phyloP scores from a whole-genome alignment of 2,329 filamentous ascomycete genomes.

The Ilyonectria robusta region DNA sequence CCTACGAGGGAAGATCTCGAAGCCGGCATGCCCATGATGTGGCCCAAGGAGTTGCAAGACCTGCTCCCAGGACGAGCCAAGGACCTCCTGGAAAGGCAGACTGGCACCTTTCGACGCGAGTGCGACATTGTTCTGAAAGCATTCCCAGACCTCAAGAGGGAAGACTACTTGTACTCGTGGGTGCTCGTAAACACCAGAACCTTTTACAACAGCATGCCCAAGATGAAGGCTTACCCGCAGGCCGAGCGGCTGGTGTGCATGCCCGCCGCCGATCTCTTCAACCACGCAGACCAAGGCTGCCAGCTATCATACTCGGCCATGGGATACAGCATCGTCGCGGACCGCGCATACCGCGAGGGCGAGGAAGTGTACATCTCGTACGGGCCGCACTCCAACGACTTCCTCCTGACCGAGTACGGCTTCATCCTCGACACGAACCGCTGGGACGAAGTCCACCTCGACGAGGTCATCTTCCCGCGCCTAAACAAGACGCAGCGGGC shows the following conservation, averaged over 20 bases:
- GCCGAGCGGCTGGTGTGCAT: conserved; percentile 78
- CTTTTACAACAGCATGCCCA: conserved; percentile 69
- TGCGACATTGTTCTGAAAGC: conserved; percentile 53
- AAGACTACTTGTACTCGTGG: conserved; percentile 69
- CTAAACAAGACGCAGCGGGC: conserved; percentile 55
- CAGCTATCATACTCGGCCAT: conserved; percentile 63
- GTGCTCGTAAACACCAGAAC: conserved; percentile 74
- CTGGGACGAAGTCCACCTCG: conserved; percentile 65
- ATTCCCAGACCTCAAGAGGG: conserved; percentile 51
- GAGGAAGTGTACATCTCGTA: conserved; percentile 81
- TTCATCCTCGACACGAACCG: conserved; percentile 64
- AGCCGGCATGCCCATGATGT: conserved; percentile 58
- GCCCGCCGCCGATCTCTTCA: conserved; percentile 82
- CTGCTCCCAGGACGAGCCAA: conserved; percentile 62
- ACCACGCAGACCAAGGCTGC: conserved; percentile 66
- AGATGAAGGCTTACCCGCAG: conserved; percentile 58
- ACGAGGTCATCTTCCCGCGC: conserved; percentile 61
- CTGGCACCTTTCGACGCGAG: conserved; percentile 57
- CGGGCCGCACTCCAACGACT: conserved; percentile 79
- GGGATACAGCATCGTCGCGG: conserved; percentile 68
- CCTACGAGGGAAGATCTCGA: conserved; percentile 74
- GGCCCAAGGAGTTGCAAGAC: conserved; percentile 61
- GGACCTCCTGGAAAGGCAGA: conserved; percentile 68
- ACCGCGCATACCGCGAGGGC: conserved; percentile 65
- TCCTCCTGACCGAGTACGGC: conserved; percentile 78